Evolutionary conservation across 1,284 basidiomycete species (phyloP), one percentile per base, ranked within the genome.

Genomic region (Moesziomyces parantarcticus): DNA sequence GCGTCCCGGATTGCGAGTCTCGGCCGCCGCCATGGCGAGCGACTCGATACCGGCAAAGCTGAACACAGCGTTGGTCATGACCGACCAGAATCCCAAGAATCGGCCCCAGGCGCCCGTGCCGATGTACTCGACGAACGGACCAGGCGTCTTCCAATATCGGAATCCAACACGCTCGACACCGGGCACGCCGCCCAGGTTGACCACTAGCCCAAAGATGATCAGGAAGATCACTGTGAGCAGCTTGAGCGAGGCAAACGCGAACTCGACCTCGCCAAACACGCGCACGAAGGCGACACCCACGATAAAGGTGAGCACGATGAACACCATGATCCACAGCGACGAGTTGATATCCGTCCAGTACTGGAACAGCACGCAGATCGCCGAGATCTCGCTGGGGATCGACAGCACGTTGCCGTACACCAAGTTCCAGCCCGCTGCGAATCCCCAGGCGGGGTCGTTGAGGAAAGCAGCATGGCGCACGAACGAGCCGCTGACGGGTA

Each of bases 11-110:
- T 78, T 77, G 29, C 51, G 49, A 0, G 76, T 77, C 46, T 79
- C 78, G 3, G 75, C 74, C 13, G 75, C 77, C 7, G 75, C 75
- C 60, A 75, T 65, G 7, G 75, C 71, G 18, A 77, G 44, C 14
- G 54, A 90, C 83, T 95, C 93, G n/a, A 92, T 92, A 44, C 43
- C 89, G 88, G 42, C 91, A 85, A 90, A 93, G 18, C 90, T 91
- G 87, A 94, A 94, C 3, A 91, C 92, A 13, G 92, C 92, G 26
- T 83, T 75, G 36, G 77, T 75, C 43, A 84, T 74, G 1, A 81
- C 70, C 25, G 51, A 50, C 56, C 75, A 79, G 51, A 80, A 83
- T 10, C 78, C 84, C 2, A 85, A 56, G 68, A 84, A 85, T 8
- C 86, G 87, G 2, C 91, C 91, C 76, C 88, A 88, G 2, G 86